Evolutionary conservation across 1,284 basidiomycete genomes (phyloP), one percentile per base, ranked within the genome.

Genomic region (Trichosporon sp.): DNA sequence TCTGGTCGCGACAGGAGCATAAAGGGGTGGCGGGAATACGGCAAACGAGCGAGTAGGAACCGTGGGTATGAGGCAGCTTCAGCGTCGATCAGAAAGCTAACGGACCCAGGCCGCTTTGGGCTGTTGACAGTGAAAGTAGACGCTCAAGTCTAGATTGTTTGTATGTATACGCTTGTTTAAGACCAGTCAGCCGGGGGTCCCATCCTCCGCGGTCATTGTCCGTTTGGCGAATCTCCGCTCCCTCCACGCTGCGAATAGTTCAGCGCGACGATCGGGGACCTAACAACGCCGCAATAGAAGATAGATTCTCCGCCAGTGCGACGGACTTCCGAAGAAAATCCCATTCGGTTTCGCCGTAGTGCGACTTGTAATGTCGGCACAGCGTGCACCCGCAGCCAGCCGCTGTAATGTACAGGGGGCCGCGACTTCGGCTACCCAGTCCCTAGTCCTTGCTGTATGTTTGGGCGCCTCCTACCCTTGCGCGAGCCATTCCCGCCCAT

Each of bases 161-260:
- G 59, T 63, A 35, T 63, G 59, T 63, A 35, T 63, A 37, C 32
- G 16, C 31, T 26, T 63, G 59, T 63, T 19, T 14, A 54, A 54
- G 51, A 37, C 5, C 5, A 43, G 14, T 11, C 26, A 26, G 26
- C 26, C 26, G 26, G 26, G 26, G 26, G 26, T 26, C 26, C 26
- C 26, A 26, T 26, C 2, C 26, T 26, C 26, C 2, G 26, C 26
- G 26, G 26, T 26, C 26, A 26, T 2, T 26, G 26, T 26, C 26
- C 26, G 26, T 26, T 26, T 26, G 26, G 26, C 26, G 26, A 26
- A 26, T 26, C 26, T 26, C 26, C 26, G 26, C 26, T 26, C 26
- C 26, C 26, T 26, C 26, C 26, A 26, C 26, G 26, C 26, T 26
- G 26, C 26, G 26, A 26, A 26, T 26, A 26, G 26, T 2, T 2